These are phyloP conservation scores for Didymellaceae sp. DNA, from an alignment of 2,329 filamentous ascomycete genomes.

Conservation along the genomic window DNA sequence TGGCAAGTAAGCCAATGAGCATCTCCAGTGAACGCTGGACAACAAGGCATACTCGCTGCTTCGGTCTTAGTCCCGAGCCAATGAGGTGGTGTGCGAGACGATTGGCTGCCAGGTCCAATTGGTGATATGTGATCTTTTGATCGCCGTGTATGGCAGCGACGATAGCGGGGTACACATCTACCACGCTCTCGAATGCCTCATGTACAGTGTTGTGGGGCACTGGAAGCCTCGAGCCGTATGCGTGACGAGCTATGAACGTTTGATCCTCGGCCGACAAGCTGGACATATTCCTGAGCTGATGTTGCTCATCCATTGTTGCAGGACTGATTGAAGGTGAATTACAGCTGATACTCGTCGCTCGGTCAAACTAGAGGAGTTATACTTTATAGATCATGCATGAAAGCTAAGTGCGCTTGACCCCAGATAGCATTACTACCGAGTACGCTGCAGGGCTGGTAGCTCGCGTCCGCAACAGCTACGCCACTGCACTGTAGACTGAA, in stretches of 20 bases:
- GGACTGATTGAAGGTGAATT: not conserved
- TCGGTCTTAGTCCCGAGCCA: conserved; percentile 33
- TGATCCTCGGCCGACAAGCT: conserved; percentile 29
- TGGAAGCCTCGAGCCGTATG: conserved; percentile 27
- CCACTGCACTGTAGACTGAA: not conserved
- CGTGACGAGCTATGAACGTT: conserved; percentile 29
- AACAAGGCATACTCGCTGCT: conserved; percentile 60
- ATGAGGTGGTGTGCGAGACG: conserved; percentile 43
- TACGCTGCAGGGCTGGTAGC: conserved; percentile 1
- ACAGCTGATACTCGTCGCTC: too few relatives aligned
- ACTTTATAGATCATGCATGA: conserved; percentile 9
- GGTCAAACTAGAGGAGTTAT: too few relatives aligned
- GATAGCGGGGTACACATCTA: conserved; percentile 28
- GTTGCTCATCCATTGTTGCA: conserved; percentile 19
- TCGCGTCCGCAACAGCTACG: conserved; percentile 1
- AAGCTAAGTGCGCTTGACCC: not conserved
- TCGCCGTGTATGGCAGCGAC: conserved; percentile 33
- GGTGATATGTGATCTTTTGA: conserved; percentile 36
- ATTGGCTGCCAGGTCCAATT: conserved; percentile 40
- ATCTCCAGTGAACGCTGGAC: conserved; percentile 63
- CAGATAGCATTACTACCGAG: conserved; percentile 2
- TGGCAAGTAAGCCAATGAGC: conserved; percentile 63
- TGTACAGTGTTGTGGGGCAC: conserved; percentile 32
- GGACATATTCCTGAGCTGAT: conserved; percentile 22
- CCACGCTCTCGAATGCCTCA: conserved; percentile 38